phyloP scores from a whole-genome alignment of 2,329 filamentous ascomycete genomes.

The Penicillium frequentans region DNA sequence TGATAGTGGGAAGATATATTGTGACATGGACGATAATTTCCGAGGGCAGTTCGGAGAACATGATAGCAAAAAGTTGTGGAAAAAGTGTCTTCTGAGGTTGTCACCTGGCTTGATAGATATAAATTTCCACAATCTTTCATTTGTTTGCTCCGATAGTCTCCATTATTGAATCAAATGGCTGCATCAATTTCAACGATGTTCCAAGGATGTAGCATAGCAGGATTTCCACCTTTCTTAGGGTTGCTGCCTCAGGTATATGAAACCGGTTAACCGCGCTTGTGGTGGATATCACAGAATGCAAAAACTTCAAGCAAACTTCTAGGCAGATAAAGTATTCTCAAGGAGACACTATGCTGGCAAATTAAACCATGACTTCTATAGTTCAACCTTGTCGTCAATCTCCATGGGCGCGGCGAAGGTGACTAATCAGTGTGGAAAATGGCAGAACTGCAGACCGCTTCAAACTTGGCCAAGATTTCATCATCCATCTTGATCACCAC shows the following conservation, averaged over 20 bases:
- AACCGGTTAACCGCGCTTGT: background rate
- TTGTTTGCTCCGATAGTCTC: background rate
- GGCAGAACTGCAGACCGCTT: slow-evolving; percentile 19
- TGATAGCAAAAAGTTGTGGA: background rate
- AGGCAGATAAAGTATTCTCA: background rate
- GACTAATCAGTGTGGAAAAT: slow-evolving; percentile 24
- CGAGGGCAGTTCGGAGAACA: slow-evolving; percentile 39
- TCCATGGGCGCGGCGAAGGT: slow-evolving; percentile 1
- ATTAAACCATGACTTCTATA: background rate
- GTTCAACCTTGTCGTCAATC: background rate
- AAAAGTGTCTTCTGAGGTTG: background rate
- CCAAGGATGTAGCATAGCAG: background rate
- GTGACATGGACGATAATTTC: slow-evolving; percentile 47
- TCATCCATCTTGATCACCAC: slow-evolving; percentile 2
- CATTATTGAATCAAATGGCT: background rate
- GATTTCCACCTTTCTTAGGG: background rate
- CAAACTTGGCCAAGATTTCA: slow-evolving; percentile 2
- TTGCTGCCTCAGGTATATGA: background rate
- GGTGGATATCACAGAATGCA: background rate
- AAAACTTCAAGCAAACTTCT: background rate
- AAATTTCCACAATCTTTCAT: background rate
- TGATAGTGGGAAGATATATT: slow-evolving; percentile 46
- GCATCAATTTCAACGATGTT: background rate
- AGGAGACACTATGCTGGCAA: background rate
- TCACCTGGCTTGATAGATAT: background rate